Base-by-base conservation (phyloP, 83 land plant species). In the Diphasiastrum complanatum region DNA sequence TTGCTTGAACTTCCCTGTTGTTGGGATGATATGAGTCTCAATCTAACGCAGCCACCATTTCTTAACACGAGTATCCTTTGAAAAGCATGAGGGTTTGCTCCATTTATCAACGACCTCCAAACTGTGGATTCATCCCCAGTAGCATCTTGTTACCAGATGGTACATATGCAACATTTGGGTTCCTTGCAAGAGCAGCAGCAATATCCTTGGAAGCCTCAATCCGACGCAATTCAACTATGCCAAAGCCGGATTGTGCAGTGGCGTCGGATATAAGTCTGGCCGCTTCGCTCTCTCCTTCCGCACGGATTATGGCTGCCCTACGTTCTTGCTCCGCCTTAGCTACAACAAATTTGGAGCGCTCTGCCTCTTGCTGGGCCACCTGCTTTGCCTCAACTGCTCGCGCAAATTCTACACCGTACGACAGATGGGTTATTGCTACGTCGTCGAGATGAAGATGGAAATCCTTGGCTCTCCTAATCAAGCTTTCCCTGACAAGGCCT, bases 221-320 rank as follows among this genome's bases (percentile, higher is more conserved):
- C 0, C 75, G 75, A 0, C 78, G 61, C 10, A 75, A 64, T 37
- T 75, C 63, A 37, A 75, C 70, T 3, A 75, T 40, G 0, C 77
- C 77, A 1, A 72, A 34, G 1, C 75, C 77, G 2, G 77, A 65
- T 1, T 18, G 25, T 1, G 74, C 51, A 0, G 77, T 74, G 8
- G 77, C 74, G 0, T 68, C 60, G 0, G 78, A 75, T 33, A 70
- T 70, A 16, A 75, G 63, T 64, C 40, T 64, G 1, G 78, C 78
- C 0, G 69, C 58, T 69, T 91, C 97, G 37, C 89, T 80, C 69
- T 91, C 97, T 32, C 97, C 96, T 60, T 89, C 93, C 1, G 95
- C 95, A 38, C 95, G 49, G 31, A 88, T 80, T 30, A 88, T 74
- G 10, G 95, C 91, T 2, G 95, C 95, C 45, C 95, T 55, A 38